Percentiles rank a stretch among this genome's conserved stretches.
Conservation (phyloP, 306 rosid genomes). For the Styphnolobium japonicum region DNA sequence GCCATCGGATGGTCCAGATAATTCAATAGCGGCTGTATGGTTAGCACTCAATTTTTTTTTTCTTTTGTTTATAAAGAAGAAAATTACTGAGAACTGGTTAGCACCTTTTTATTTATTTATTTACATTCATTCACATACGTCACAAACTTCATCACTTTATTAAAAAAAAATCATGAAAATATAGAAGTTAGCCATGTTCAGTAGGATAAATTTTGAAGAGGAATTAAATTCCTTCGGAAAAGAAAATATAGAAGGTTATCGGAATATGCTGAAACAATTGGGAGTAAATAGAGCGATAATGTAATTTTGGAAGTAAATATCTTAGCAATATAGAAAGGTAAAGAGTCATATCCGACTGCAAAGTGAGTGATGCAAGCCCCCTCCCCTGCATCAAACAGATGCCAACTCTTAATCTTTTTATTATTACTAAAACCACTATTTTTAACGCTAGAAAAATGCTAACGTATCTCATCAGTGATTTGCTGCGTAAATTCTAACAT, state of each 20-base stretch:
- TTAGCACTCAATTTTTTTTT: neutral
- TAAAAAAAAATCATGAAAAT: neutral
- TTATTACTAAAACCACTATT: neutral
- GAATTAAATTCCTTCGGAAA: too few relatives aligned
- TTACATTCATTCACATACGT: neutral
- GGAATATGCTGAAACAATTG: too few relatives aligned
- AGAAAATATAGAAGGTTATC: too few relatives aligned
- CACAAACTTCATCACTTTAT: neutral
- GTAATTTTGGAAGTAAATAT: too few relatives aligned
- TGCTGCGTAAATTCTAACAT: too few relatives aligned
- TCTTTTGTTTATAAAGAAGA: too few relatives aligned
- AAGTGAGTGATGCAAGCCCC: neutral
- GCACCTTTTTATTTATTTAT: neutral
- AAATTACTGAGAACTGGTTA: neutral
- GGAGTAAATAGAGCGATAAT: too few relatives aligned
- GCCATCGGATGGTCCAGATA: slow-evolving; percentile 9
- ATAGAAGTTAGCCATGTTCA: neutral
- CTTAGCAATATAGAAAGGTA: neutral
- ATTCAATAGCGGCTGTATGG: neutral
- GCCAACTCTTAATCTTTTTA: neutral
- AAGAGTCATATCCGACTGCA: neutral
- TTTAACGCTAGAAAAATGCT: neutral
- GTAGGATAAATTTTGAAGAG: too few relatives aligned
- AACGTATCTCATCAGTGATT: too few relatives aligned
- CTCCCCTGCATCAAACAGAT: neutral